A percentile compares a stretch with the other conserved stretches of the same genome.
phyloP scores from a whole-genome alignment of 176 grass and related monocot species.

The Pontederia crassipes region DNA sequence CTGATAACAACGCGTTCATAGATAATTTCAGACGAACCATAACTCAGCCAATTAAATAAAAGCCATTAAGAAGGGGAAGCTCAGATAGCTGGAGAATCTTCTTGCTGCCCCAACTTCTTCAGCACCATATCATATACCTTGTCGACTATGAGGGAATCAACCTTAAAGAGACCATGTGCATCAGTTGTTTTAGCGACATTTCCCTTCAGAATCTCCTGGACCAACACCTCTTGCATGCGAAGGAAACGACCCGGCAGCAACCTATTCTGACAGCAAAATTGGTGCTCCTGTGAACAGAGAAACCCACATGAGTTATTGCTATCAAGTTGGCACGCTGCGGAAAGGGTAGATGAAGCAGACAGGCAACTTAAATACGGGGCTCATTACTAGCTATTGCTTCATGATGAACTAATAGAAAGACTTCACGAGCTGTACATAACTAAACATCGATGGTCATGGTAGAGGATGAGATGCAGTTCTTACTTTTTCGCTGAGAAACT shows the following conservation, averaged over 20 bases:
- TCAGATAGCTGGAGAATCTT: constrained; percentile 42
- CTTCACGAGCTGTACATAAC: too few species aligned
- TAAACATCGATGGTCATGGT: too few species aligned
- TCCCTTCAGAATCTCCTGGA: constrained; percentile 83
- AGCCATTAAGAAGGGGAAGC: too few species aligned
- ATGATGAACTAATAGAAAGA: background rate
- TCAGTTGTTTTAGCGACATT: constrained; percentile 75
- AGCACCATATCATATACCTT: constrained; percentile 73
- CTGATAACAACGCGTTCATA: too few species aligned
- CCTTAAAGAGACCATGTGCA: constrained; percentile 70
- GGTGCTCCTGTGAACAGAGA: constrained; percentile 53
- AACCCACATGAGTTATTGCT: background rate
- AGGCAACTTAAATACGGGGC: background rate
- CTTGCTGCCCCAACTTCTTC: constrained; percentile 72
- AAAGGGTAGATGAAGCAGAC: background rate
- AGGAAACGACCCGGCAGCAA: constrained; percentile 76
- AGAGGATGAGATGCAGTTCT: constrained; percentile 19
- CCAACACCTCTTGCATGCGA: constrained; percentile 76
- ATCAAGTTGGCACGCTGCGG: background rate
- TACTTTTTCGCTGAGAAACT: constrained; percentile 72
- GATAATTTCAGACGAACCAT: too few species aligned
- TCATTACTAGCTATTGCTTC: background rate
- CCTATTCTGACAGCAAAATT: constrained; percentile 65
- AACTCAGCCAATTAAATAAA: too few species aligned
- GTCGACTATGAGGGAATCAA: constrained; percentile 74